Percentiles rank a stretch among this genome's conserved stretches.
These are phyloP conservation scores for Podospora didyma DNA, from an alignment of 495 filamentous ascomycete species.

Conservation along the genomic window DNA sequence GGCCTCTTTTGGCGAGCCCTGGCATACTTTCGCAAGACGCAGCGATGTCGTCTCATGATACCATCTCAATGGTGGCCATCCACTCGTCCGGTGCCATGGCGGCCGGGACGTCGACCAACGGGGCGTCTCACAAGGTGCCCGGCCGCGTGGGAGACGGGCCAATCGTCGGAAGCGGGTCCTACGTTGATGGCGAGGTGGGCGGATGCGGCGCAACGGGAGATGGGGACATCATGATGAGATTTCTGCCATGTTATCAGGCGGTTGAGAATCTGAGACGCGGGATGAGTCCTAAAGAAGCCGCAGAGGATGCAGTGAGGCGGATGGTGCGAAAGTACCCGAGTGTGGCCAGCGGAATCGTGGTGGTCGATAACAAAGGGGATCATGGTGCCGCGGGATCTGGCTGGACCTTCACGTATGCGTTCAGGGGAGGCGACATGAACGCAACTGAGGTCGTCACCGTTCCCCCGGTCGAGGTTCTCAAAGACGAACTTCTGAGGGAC, in stretches of 20 bases:
- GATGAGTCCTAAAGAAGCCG: constrained; percentile 37
- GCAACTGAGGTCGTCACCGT: constrained; percentile 38
- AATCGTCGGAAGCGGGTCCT: constrained; percentile 44
- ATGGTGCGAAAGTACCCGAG: constrained; percentile 42
- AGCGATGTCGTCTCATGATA: constrained; percentile 32
- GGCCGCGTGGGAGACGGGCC: constrained; percentile 47
- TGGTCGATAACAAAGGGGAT: constrained; percentile 36
- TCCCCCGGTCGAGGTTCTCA: constrained; percentile 19
- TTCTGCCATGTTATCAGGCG: constrained; percentile 47
- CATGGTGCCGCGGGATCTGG: constrained; percentile 44
- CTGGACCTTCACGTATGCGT: constrained; percentile 46
- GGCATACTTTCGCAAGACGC: not conserved
- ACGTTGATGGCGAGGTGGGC: constrained; percentile 46
- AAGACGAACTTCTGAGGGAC: not conserved
- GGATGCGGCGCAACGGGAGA: constrained; percentile 48
- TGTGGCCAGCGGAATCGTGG: constrained; percentile 41
- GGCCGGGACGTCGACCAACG: constrained; percentile 46
- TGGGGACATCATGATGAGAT: constrained; percentile 50
- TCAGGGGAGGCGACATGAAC: constrained; percentile 39
- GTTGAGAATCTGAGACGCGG: constrained; percentile 44
- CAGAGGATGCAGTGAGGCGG: constrained; percentile 40
- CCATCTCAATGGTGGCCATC: constrained; percentile 45
- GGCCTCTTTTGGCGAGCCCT: constrained; percentile 10
- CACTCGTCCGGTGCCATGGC: constrained; percentile 36
- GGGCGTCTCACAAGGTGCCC: constrained; percentile 43